A percentile compares a stretch with the other conserved stretches of the same genome.
Evolutionary conservation across 129 eudicot genomes (phyloP).

Genomic region (Calendula officinalis): DNA sequence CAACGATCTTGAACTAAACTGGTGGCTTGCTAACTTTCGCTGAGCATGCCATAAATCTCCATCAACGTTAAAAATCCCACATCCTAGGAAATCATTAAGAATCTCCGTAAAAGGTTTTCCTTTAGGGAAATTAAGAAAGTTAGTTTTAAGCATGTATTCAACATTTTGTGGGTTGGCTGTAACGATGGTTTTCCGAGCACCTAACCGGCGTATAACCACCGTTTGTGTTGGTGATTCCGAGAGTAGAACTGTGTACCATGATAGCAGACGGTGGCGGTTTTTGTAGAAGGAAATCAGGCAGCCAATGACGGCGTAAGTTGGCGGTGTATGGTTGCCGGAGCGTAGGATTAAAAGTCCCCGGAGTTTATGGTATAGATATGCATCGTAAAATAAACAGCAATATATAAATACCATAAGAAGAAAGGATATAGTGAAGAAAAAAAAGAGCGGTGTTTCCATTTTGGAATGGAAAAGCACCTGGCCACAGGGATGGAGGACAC

Average conservation of each 20-base stretch:
- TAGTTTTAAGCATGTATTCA: constrained; percentile 47
- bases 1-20: constrained; percentile 37
- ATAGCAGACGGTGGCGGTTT: constrained; percentile 39
- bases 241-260: constrained; percentile 57
- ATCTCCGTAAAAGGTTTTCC: constrained; percentile 52
- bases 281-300: constrained; percentile 46
- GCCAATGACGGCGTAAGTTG: constrained; percentile 42
- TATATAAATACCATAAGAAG: not conserved
- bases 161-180: constrained; percentile 53
- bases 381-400: not conserved
- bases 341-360: not conserved
- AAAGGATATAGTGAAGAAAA: constrained; percentile 7
- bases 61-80: constrained; percentile 55
- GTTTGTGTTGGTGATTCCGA: constrained; percentile 41
- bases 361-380: constrained; percentile 14
- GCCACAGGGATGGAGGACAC: not conserved
- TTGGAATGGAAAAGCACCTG: constrained; percentile 1
- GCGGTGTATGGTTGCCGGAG: constrained; percentile 19
- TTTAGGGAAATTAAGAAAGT: constrained; percentile 48
- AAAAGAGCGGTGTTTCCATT: constrained; percentile 13
- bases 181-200: constrained; percentile 37
- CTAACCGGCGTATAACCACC: constrained; percentile 32
- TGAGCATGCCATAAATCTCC: constrained; percentile 50
- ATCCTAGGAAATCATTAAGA: constrained; percentile 43
- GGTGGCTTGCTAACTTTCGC: constrained; percentile 53